phyloP scores from a whole-genome alignment of 176 grass and related monocot genomes.

The Musa troglodytarum region DNA sequence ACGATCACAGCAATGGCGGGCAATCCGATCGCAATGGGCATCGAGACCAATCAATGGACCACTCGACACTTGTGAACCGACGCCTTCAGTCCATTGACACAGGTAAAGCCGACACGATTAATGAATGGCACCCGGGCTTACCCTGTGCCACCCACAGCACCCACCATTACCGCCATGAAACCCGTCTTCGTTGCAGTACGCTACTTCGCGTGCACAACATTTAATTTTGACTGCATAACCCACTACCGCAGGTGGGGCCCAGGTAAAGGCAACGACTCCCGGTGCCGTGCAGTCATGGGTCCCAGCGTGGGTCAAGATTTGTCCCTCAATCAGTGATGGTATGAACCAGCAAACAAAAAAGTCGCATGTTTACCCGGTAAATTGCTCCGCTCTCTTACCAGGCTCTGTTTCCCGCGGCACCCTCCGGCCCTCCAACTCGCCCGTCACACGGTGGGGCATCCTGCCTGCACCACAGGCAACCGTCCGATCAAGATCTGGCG shows the following conservation, averaged over 20 bases:
- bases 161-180: no score
- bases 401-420: conserved; percentile 21
- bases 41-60: not conserved
- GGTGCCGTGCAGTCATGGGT: not conserved
- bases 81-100: no score
- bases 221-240: not conserved
- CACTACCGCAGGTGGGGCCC: not conserved
- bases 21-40: not conserved
- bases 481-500: conserved; percentile 7
- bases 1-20: not conserved
- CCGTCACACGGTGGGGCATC: not conserved
- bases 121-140: not conserved
- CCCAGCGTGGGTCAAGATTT: not conserved
- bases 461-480: conserved; percentile 4
- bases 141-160: no score
- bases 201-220: not conserved
- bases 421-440: conserved; percentile 18
- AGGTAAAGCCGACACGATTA: not conserved
- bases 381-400: conserved; percentile 31
- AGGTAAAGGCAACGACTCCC: not conserved
- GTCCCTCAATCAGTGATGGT: not conserved
- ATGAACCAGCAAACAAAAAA: not conserved
- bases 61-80: not conserved
- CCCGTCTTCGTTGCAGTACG: not conserved
- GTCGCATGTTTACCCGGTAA: conserved; percentile 17